Conservation (phyloP, 306 rosid species). For the Canavalia gladiata region DNA sequence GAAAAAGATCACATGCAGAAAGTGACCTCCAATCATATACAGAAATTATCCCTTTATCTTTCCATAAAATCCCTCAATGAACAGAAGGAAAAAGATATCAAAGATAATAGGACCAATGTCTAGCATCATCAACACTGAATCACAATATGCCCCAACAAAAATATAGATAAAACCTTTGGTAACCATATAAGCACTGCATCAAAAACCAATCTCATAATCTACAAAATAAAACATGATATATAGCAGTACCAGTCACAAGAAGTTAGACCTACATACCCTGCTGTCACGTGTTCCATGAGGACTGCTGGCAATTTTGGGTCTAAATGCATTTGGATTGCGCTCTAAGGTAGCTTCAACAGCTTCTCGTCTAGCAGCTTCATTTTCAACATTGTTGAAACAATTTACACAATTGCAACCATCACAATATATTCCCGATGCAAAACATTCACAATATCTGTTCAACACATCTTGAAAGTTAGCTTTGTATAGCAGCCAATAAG, state of each 20-base stretch:
- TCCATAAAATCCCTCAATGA: conserved; percentile 40
- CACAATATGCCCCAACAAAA: conserved; percentile 33
- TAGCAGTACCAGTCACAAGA: conserved; percentile 33
- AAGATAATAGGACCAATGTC: conserved; percentile 17
- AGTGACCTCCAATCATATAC: conserved; percentile 26
- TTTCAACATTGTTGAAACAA: conserved; percentile 96
- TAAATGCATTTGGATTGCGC: conserved; percentile 98
- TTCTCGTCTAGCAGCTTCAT: conserved; percentile 93
- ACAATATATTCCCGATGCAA: conserved; percentile 98
- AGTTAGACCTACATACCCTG: conserved; percentile 65
- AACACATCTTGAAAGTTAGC: conserved; percentile 54
- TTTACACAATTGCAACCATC: conserved; percentile 99
- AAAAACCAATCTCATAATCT: neutral
- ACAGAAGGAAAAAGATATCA: conserved; percentile 31
- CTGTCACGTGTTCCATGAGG: conserved; percentile 84
- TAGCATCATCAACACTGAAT: conserved; percentile 36
- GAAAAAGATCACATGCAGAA: neutral
- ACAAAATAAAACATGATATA: conserved; percentile 31
- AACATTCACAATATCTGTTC: conserved; percentile 98
- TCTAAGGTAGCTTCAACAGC: conserved; percentile 98
- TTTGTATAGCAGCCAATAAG: conserved; percentile 26
- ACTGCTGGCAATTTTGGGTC: conserved; percentile 99
- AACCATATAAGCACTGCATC: conserved; percentile 34
- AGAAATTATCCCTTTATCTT: conserved; percentile 14
- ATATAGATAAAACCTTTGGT: conserved; percentile 11